Evolutionary conservation across 495 filamentous ascomycete species (phyloP).

Genomic region (Tuber calosporum): DNA sequence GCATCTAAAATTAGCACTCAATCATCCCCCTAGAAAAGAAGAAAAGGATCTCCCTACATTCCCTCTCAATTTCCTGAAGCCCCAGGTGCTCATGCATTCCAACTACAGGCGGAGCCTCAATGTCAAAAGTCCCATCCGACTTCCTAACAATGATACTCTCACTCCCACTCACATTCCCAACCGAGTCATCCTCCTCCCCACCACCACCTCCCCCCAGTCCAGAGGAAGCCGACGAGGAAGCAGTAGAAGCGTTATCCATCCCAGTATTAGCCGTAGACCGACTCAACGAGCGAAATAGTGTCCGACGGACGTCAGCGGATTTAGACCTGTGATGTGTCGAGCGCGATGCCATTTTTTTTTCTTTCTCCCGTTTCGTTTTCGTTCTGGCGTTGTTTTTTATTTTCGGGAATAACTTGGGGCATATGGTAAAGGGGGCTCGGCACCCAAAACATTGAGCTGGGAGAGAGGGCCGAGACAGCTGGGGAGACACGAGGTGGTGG

Average conservation of each 20-base stretch:
- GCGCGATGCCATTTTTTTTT: constrained; percentile 23
- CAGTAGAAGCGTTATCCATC: background rate
- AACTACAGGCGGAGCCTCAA: constrained; percentile 55
- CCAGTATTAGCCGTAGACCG: constrained; percentile 8
- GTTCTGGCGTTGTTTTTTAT: background rate
- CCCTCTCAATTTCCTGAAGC: constrained; percentile 47
- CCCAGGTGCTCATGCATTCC: constrained; percentile 50
- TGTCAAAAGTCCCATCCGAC: constrained; percentile 63
- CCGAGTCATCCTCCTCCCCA: constrained; percentile 48
- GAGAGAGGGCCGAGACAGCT: background rate
- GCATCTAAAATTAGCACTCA: constrained; percentile 33
- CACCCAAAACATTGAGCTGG: background rate
- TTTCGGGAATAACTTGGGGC: background rate
- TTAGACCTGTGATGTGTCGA: constrained; percentile 25
- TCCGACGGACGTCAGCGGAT: constrained; percentile 34
- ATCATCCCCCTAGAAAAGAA: constrained; percentile 17
- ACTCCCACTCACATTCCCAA: constrained; percentile 44
- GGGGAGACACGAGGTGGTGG: background rate
- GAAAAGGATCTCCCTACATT: constrained; percentile 38
- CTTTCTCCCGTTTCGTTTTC: background rate
- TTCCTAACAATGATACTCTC: constrained; percentile 61
- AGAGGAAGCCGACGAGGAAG: constrained; percentile 5
- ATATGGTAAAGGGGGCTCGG: background rate
- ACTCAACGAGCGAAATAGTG: constrained; percentile 27
- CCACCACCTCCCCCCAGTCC: constrained; percentile 7